Evolutionary conservation across 371 early-diverging fungal species (phyloP), one percentile per base, ranked within the genome.

Genomic region (Phascolomyces articulosus): DNA sequence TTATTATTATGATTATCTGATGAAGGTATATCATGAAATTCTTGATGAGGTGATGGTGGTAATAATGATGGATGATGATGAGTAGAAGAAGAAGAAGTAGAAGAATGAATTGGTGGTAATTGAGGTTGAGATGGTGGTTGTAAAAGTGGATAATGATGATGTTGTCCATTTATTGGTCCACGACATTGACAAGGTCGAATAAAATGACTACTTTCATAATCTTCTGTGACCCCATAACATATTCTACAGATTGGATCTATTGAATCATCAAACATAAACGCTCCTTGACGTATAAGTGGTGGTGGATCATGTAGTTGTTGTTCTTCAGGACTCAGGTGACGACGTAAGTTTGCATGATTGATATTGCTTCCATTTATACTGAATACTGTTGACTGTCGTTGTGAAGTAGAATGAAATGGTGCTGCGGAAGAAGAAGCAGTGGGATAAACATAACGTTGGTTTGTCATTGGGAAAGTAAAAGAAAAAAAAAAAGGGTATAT

Each of bases 101-200:
- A 34, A 34, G 34, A 34, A 11, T 6, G 34, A 9, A 34, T 34
- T 44, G 1, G 26, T 60, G 21, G 27, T 41, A n/a, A 4, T 26
- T 6, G 27, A 18, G 29, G n/a, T 26, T 8, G 55, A 18, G 26
- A 24, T 24, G 53, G 9, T 53, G 21, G 13, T 3, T 15, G 53
- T 8, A 53, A 53, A 3, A 4, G 29, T 57, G 24, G 18, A 24
- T 40, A 16, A 26, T 60, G 28, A 16, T 40, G 40, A 24, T 34
- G 4, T 6, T 57, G 10, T 57, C 24, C 63, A n/a, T 62, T 55
- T 55, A 62, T 51, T 3, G 34, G 28, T 2, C 63, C 63, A 21
- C 63, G 63, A 20, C 63, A 62, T 20, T 51, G 23, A 31, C 63
- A 62, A 18, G 63, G 63, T 15, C 54, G 20, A 15, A 57, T 55